Evolutionary conservation across 202 grass and related monocot species (phyloP).

Genomic region (Alloteropsis angusta): DNA sequence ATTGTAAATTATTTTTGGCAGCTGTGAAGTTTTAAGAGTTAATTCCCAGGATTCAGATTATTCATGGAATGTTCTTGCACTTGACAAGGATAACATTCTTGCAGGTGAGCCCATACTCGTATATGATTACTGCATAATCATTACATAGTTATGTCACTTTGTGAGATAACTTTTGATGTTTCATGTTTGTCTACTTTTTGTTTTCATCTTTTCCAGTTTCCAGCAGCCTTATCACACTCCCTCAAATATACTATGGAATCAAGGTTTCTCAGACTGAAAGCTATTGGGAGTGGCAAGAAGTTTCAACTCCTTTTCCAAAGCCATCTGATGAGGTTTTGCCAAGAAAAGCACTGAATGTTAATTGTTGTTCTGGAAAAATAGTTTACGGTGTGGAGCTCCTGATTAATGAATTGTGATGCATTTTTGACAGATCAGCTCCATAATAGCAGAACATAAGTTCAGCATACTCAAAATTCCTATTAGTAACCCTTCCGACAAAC

Average conservation of each 20-base stretch:
- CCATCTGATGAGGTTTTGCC: slow-evolving; percentile 63
- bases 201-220: slow-evolving; percentile 44
- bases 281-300: slow-evolving; percentile 62
- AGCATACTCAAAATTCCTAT: slow-evolving; percentile 74
- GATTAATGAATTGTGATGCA: slow-evolving; percentile 13
- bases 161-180: slow-evolving; percentile 16
- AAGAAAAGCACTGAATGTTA: neutral
- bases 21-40: slow-evolving; percentile 49
- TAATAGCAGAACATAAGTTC: slow-evolving; percentile 45
- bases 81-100: slow-evolving; percentile 83
- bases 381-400: neutral
- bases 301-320: slow-evolving; percentile 56
- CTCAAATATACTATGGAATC: slow-evolving; percentile 65
- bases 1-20: slow-evolving; percentile 23
- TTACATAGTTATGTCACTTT: neutral
- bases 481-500: slow-evolving; percentile 40
- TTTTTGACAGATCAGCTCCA: slow-evolving; percentile 49
- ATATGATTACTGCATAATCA: neutral
- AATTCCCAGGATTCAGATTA: slow-evolving; percentile 64
- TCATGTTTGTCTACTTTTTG: slow-evolving; percentile 19
- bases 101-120: slow-evolving; percentile 38
- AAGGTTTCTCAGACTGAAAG: slow-evolving; percentile 28
- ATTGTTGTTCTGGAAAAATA: neutral
- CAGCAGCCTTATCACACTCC: slow-evolving; percentile 65
- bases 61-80: slow-evolving; percentile 84